These are phyloP conservation scores for Paragyromitra xinjiangensis DNA, from an alignment of 495 filamentous ascomycete species.

Conservation along the genomic window DNA sequence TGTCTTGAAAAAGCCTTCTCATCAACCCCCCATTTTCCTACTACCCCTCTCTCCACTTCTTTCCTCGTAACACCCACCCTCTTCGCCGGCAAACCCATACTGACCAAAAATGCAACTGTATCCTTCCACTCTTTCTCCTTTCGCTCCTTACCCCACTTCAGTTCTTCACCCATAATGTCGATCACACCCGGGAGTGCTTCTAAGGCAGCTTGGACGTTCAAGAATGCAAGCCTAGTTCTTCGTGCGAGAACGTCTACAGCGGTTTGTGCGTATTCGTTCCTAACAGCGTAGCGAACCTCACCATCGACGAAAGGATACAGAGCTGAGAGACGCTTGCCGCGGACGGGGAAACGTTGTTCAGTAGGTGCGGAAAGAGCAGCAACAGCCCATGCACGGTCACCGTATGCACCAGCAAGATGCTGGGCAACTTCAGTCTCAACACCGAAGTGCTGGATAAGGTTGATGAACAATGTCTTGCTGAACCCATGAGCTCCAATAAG, in stretches of 20 bases:
- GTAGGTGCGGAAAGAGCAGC: constrained; percentile 84
- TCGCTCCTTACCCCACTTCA: constrained; percentile 79
- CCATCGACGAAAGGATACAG: constrained; percentile 98
- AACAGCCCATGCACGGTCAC: constrained; percentile 95
- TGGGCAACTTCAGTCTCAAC: constrained; percentile 94
- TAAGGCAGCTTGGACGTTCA: constrained; percentile 94
- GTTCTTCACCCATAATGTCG: constrained; percentile 90
- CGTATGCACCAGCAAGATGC: constrained; percentile 88
- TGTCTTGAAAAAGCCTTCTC: constrained; percentile 51
- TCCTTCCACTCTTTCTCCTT: constrained; percentile 89
- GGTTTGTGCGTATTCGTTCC: constrained; percentile 94
- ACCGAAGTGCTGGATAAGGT: constrained; percentile 96
- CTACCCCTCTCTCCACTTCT: constrained; percentile 64
- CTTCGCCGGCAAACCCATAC: constrained; percentile 75
- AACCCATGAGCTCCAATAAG: constrained; percentile 94
- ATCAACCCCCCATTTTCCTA: constrained; percentile 51
- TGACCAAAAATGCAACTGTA: constrained; percentile 69
- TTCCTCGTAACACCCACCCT: constrained; percentile 68
- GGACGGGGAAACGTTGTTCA: constrained; percentile 82
- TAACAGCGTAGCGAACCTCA: constrained; percentile 87
- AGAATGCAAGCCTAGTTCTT: constrained; percentile 85
- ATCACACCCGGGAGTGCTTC: constrained; percentile 89
- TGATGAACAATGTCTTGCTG: constrained; percentile 96
- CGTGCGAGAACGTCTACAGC: constrained; percentile 90
- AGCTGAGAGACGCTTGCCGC: constrained; percentile 79